Base-by-base conservation (phyloP, 2,329 filamentous ascomycete species). In the Aschersonia sp. region DNA sequence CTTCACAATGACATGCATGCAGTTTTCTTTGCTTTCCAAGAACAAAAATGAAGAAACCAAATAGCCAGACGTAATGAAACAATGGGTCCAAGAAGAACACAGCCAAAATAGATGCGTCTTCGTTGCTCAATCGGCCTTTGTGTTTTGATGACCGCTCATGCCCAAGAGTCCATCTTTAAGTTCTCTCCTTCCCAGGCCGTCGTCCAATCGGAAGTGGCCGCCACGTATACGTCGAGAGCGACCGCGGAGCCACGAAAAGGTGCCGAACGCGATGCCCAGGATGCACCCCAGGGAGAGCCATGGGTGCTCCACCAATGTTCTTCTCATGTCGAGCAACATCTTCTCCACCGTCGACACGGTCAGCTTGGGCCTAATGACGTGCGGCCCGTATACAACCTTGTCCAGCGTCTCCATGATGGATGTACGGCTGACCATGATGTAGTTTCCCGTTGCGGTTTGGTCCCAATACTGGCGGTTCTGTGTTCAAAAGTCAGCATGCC, bases 391-490 rank as follows among this genome's bases (percentile, higher is more conserved):
- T 7, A 84, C 77, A 51, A 88, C 75, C 60, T 85, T 84, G 57
- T 77, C 77, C 48, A 89, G 71, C 10, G 89, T 94, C 66, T 95
- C 89, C 52, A 95, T 78, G 60, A 96, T 95, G 3, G 85, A 89
- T 4, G 88, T 91, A 52, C 92, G 84, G 30, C 85, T 92, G 47
- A 89, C 84, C 56, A 89, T 82, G 60, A 98, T 97, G 52, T 84
- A 78, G 65, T 92, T 91, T 54, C 89, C 91, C 3, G 87, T 92
- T 51, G 84, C 82, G 44, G 89, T 95, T 32, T 75, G 80, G 61
- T 98, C 92, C 92, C 92, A 98, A 70, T 94, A 98, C 54, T 85
- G 82, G 57, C 86, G 89, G 68, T 87, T 89, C 87, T 94, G 59
- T 50, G 30, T 5, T 9, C 43, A 10, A 30, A 31, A 9, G 41